These are phyloP conservation scores for Gossypium davidsonii DNA, from an alignment of 441 rosid species.

Conservation along the genomic window DNA sequence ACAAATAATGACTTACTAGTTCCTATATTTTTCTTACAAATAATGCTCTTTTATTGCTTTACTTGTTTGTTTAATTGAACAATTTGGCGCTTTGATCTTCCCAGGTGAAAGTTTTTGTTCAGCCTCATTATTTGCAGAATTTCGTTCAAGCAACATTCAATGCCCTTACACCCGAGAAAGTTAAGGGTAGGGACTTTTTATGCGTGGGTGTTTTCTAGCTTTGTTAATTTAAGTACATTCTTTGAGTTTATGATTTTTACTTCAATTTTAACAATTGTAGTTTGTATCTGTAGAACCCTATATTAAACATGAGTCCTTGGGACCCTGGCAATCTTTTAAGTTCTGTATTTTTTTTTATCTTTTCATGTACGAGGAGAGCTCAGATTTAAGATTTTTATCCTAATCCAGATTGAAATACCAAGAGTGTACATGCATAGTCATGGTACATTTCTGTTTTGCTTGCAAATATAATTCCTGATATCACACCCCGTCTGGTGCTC, in stretches of 20 bases:
- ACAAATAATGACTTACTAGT: slow-evolving; percentile 1
- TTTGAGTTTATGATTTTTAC: not conserved
- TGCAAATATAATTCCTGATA: not conserved
- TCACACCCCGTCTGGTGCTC: not conserved
- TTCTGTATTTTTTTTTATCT: not conserved
- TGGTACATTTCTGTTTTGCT: not conserved
- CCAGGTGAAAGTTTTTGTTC: slow-evolving; percentile 89
- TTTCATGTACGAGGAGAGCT: not conserved
- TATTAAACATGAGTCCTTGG: not conserved
- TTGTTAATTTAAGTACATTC: not conserved
- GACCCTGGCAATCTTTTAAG: not conserved
- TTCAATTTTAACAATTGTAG: not conserved
- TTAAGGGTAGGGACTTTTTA: slow-evolving; percentile 49
- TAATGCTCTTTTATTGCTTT: not conserved
- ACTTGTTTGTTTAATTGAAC: slow-evolving; percentile 6
- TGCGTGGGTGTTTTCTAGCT: not conserved
- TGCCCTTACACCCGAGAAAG: slow-evolving; percentile 71
- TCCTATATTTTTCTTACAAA: not conserved
- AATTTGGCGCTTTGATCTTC: slow-evolving; percentile 9
- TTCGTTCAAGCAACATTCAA: slow-evolving; percentile 87
- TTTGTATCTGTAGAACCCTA: not conserved
- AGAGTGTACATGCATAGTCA: not conserved
- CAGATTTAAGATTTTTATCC: not conserved
- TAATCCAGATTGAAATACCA: not conserved
- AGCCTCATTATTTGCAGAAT: slow-evolving; percentile 74